Percentiles rank a stretch among this genome's conserved stretches.
Conservation (phyloP, 2,329 filamentous ascomycete genomes). For the Pestalotiopsis sp. region DNA sequence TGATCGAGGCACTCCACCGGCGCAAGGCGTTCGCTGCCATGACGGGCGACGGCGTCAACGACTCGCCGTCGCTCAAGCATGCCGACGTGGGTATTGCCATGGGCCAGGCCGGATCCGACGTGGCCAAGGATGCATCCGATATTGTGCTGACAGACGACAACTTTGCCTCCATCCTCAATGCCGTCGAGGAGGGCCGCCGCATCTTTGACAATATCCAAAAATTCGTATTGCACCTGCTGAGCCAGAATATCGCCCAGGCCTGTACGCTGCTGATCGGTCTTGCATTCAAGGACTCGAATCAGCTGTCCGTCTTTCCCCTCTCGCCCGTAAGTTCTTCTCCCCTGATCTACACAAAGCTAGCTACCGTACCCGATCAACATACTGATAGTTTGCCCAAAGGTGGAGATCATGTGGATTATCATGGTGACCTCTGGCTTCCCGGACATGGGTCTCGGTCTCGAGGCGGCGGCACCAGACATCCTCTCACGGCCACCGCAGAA, state of each 20-base stretch:
- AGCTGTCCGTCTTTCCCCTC: conserved; percentile 73
- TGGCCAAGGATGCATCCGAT: conserved; percentile 56
- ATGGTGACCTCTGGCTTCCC: conserved; percentile 78
- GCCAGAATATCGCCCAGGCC: conserved; percentile 74
- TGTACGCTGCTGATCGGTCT: conserved; percentile 71
- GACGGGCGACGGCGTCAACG: conserved; percentile 75
- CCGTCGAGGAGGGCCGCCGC: conserved; percentile 70
- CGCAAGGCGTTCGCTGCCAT: conserved; percentile 58
- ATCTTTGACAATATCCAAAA: conserved; percentile 79
- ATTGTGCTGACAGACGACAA: conserved; percentile 74
- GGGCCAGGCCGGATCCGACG: conserved; percentile 64
- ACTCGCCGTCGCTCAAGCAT: conserved; percentile 69
- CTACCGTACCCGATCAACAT: not conserved
- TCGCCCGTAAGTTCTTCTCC: conserved; percentile 50
- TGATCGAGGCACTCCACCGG: conserved; percentile 58
- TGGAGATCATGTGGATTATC: conserved; percentile 83
- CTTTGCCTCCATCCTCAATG: conserved; percentile 71
- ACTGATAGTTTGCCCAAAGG: not conserved
- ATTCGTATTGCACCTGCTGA: conserved; percentile 71
- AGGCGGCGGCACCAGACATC: conserved; percentile 70
- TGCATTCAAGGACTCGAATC: conserved; percentile 67
- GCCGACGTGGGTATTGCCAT: conserved; percentile 74
- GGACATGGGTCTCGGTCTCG: conserved; percentile 78
- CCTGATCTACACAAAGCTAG: not conserved
- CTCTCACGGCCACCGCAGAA: conserved; percentile 69